These are phyloP conservation scores for Selaginella tamariscina DNA, from an alignment of 75 land plant species.

Conservation along the genomic window DNA sequence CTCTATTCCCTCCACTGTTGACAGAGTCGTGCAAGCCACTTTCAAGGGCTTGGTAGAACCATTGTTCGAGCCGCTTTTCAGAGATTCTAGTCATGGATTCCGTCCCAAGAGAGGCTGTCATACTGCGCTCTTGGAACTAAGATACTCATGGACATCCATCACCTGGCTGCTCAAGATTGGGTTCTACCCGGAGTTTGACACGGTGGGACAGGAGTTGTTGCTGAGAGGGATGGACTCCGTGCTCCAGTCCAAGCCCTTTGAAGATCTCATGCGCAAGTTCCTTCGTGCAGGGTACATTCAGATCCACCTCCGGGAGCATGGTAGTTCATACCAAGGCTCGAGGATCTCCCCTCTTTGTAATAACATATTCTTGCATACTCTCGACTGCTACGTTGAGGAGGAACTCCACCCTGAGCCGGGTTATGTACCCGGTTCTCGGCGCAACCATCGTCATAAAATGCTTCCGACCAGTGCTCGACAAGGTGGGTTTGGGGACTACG, in stretches of 20 bases:
- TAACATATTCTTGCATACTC: conserved; percentile 14
- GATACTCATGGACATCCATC: conserved; percentile 14
- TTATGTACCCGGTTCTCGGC: no score
- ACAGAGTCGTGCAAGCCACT: conserved; percentile 17
- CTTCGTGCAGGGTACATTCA: conserved; percentile 17
- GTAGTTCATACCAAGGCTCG: conserved; percentile 18
- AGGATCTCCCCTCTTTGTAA: conserved; percentile 15
- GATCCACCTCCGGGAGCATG: conserved; percentile 15
- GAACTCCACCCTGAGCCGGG: no score
- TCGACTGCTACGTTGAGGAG: conserved; percentile 18
- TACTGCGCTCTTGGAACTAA: conserved; percentile 7
- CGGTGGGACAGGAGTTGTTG: conserved; percentile 12
- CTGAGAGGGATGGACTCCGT: conserved; percentile 12
- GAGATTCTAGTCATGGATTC: conserved; percentile 20
- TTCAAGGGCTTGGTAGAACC: conserved; percentile 7
- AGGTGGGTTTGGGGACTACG: no score
- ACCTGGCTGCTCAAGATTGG: conserved; percentile 14
- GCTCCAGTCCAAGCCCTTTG: conserved; percentile 7
- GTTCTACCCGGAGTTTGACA: conserved; percentile 3
- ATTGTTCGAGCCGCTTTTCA: conserved; percentile 15
- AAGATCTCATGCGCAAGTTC: conserved; percentile 19
- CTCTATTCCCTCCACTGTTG: conserved; percentile 17
- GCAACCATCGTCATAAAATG: no score
- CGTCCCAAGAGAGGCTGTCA: conserved; percentile 8
- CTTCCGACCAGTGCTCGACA: no score